phyloP scores from a whole-genome alignment of 2,329 filamentous ascomycete genomes.

The Stromatinia cepivora region DNA sequence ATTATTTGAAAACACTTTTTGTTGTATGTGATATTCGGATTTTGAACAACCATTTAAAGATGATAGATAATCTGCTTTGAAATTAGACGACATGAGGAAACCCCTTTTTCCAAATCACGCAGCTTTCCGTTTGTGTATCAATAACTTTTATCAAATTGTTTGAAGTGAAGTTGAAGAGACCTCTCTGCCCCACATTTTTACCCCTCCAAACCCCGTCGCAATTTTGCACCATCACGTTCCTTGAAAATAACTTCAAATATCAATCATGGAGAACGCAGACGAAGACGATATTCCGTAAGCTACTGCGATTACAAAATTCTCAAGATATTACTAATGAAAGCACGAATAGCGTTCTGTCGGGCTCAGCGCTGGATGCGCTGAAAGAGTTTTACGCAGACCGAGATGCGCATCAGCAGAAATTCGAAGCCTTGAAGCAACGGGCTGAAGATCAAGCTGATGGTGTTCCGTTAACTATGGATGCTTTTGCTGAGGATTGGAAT shows the following conservation, averaged over 20 bases:
- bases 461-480: constrained; percentile 59
- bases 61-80: neutral
- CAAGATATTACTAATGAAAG: neutral
- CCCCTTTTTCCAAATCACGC: neutral
- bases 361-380: constrained; percentile 65
- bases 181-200: constrained; percentile 12
- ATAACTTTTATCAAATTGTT: neutral
- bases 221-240: constrained; percentile 15
- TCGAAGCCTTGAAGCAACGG: constrained; percentile 64
- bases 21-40: constrained; percentile 7
- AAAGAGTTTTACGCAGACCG: constrained; percentile 73
- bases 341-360: constrained; percentile 58
- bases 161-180: neutral
- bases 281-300: constrained; percentile 32
- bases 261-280: constrained; percentile 25
- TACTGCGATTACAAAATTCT: neutral
- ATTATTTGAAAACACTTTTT: neutral
- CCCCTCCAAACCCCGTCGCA: constrained; percentile 12
- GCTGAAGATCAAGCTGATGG: constrained; percentile 55
- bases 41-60: neutral
- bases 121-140: neutral
- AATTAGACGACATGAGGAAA: neutral
- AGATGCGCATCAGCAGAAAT: constrained; percentile 63
- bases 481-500: constrained; percentile 81
- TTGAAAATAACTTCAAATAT: constrained; percentile 24